Evolutionary conservation across 2,329 filamentous ascomycete genomes (phyloP).

Genomic region (Aspergillus arachidicola): DNA sequence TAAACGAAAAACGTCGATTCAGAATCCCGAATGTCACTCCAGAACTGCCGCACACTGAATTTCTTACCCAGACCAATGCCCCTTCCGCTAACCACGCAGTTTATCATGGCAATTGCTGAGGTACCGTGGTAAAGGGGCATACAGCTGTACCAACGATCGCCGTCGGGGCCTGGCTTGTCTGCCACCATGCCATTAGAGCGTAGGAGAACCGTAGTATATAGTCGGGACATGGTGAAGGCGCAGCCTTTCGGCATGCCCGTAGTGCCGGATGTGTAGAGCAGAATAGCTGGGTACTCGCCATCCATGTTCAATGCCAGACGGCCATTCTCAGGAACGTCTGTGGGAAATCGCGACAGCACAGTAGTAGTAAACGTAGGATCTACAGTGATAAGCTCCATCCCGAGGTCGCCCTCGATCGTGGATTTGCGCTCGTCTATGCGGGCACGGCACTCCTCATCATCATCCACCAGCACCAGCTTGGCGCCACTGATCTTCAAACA

Average conservation of each 20-base stretch:
- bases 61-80: constrained; percentile 43
- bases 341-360: constrained; percentile 49
- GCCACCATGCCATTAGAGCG: constrained; percentile 33
- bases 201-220: constrained; percentile 42
- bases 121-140: constrained; percentile 81
- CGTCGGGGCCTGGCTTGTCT: constrained; percentile 31
- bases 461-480: constrained; percentile 62
- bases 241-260: constrained; percentile 76
- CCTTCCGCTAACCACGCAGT: constrained; percentile 56
- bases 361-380: constrained; percentile 51
- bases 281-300: constrained; percentile 58
- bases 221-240: constrained; percentile 57
- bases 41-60: constrained; percentile 72
- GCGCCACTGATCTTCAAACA: constrained; percentile 63
- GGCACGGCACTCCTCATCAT: constrained; percentile 54
- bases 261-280: constrained; percentile 77
- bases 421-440: constrained; percentile 58
- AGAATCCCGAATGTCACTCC: constrained; percentile 70
- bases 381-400: constrained; percentile 60
- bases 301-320: constrained; percentile 55
- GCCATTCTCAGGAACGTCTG: constrained; percentile 54
- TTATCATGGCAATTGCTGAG: constrained; percentile 62
- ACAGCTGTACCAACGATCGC: constrained; percentile 71
- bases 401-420: constrained; percentile 57
- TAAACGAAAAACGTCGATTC: constrained; percentile 73